Base-by-base conservation (phyloP, 1,284 basidiomycete species). In the Ganoderma boninense region DNA sequence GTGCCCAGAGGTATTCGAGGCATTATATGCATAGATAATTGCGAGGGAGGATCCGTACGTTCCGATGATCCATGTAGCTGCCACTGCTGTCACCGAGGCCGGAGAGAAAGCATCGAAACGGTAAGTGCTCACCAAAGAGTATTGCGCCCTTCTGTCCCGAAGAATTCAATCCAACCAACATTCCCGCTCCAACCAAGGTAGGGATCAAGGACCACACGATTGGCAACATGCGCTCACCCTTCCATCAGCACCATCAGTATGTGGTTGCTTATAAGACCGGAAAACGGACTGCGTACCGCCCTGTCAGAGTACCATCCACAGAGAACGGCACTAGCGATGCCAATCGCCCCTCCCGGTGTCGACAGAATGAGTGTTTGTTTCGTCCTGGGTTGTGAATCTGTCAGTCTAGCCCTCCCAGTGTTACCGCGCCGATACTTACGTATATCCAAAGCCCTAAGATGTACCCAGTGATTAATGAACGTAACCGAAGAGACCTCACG, bases 251-350 rank as follows among this genome's bases (percentile, higher is more conserved):
- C 60, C 23, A 6, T 29, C 56, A 42, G 26, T 7, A 54, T 14
- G 3, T 62, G 4, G 32, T 6, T n/a, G 32, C 40, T 66, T 14
- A 54, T 18, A 23, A 18, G 20, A 13, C 20, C 46, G 32, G 57
- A 38, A 46, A 29, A 43, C 18, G 20, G 54, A 14, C 20, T 13
- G 44, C 71, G 40, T 70, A 87, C 89, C 84, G 86, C 89, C 76
- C 83, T 87, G 74, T 92, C 91, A 0, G 90, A 89, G 75, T 88
- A 89, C 86, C 87, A 91, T 6, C 90, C 90, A 71, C 88, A 89
- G 10, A 85, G 76, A 10, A 91, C 73, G 0, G 87, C 86, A 66
- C 82, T 89, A 2, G 81, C 65, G 0, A 88, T 81, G 4, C 82
- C 85, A 60, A 92, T 80, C 1, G 79, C 81, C 2, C 91, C 91